A percentile compares a stretch with the other conserved stretches of the same genome.
phyloP scores from a whole-genome alignment of 208 protist genomes.

The Leishmania tarentolae region DNA sequence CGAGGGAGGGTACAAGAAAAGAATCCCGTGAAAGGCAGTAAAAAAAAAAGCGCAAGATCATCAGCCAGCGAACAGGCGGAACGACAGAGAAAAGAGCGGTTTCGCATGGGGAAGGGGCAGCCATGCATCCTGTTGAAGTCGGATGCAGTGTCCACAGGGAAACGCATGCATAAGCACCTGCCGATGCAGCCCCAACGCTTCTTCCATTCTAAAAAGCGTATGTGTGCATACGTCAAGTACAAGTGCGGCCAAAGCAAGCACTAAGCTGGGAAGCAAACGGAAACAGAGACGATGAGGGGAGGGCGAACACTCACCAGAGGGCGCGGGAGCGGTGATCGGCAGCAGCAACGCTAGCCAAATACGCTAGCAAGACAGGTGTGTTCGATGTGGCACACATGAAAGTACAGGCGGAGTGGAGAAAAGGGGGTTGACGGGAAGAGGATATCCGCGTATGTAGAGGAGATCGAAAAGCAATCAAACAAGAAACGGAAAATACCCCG shows the following conservation, averaged over 20 bases:
- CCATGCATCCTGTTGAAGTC: not conserved
- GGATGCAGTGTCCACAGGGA: not conserved
- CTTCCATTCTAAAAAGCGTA: not conserved
- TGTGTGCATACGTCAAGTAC: not conserved
- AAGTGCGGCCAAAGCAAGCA: not conserved
- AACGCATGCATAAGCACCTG: not conserved
- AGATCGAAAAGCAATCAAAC: too few relatives aligned
- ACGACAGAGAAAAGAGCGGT: not conserved
- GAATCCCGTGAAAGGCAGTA: not conserved
- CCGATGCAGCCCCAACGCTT: not conserved
- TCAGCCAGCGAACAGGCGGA: not conserved
- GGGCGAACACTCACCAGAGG: not conserved
- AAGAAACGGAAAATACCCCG: not conserved
- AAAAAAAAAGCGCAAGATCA: not conserved
- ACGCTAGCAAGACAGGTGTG: not conserved
- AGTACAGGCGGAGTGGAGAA: not conserved
- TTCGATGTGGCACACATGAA: not conserved
- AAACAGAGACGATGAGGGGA: not conserved
- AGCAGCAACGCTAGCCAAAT: not conserved
- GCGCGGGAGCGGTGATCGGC: not conserved
- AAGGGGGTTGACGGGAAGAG: not conserved
- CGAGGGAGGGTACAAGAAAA: not conserved
- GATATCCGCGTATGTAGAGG: not conserved
- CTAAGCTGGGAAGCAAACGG: not conserved
- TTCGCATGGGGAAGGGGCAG: not conserved